Base-by-base conservation (phyloP, 2,329 filamentous ascomycete genomes). In the Sporothrix euskadiensis region DNA sequence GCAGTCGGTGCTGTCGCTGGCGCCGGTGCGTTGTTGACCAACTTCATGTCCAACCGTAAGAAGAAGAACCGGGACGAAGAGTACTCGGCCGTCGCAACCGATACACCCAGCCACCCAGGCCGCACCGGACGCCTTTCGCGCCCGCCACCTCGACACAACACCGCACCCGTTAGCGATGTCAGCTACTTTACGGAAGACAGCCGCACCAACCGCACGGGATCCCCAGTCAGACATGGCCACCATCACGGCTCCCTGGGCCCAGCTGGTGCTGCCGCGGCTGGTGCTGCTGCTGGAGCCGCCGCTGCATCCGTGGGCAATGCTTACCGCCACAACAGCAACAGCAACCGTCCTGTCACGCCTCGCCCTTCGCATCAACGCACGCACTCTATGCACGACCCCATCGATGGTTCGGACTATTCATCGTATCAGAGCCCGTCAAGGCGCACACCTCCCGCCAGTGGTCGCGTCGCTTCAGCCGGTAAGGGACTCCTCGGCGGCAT, bases 351-450 rank as follows among this genome's bases (percentile, higher is more conserved):
- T 0, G 78, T 82, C 9, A 87, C 85, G 0, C 86, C 86, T 44
- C 82, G 83, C 14, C 83, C 83, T 26, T 84, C 85, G 7, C 85
- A 85, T 72, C 81, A 84, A 26, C 84, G 84, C 2, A 81, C 81
- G 6, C 79, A 81, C 26, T 84, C 84, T 0, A 26, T 70, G 81
- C 75, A 74, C 26, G 76, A 73, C 76, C 88, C 85, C 56, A 80
- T 83, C 22, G 83, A 88, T 12, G 84, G 85, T 14, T 89, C 88
- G 0, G 87, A 89, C 72, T 88, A 88, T 74, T 88, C 88, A 0
- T 89, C 87, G 0, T 89, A 89, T 75, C 84, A 87, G 57, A 92
- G 88, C 75, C 90, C 88, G 14, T 93, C 90, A 61, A 85, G 86
- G 71, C 87, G 87, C 61, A 84, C 85, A 35, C 78, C 82, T 14